These are phyloP conservation scores for Leishmania turanica DNA, from an alignment of 208 protist genomes.

Conservation along the genomic window DNA sequence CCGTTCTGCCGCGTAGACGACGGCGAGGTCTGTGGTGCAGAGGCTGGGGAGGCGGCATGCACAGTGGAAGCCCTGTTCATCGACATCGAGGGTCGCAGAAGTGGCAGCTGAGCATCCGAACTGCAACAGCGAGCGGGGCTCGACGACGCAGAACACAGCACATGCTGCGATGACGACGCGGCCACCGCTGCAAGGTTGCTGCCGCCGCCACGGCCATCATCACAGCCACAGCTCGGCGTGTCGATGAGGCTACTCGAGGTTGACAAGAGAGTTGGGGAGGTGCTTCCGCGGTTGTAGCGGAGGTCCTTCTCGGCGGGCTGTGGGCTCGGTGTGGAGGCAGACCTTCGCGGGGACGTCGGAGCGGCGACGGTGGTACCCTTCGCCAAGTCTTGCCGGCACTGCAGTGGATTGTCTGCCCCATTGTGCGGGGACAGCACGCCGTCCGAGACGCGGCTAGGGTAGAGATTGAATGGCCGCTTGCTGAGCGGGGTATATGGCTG, in stretches of 20 bases:
- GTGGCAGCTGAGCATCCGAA: neutral
- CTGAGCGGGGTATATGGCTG: constrained; percentile 19
- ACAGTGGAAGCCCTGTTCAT: neutral
- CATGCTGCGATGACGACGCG: neutral
- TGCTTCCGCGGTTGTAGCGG: constrained; percentile 5
- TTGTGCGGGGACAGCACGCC: neutral
- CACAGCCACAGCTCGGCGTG: neutral
- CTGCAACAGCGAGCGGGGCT: neutral
- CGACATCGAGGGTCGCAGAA: neutral
- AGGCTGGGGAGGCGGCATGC: neutral
- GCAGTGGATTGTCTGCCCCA: neutral
- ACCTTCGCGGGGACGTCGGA: neutral
- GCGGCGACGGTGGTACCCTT: neutral
- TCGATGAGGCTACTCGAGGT: constrained; percentile 7
- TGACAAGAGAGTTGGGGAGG: constrained; percentile 12
- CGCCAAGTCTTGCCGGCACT: neutral
- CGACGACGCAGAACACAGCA: neutral
- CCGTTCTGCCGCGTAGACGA: neutral
- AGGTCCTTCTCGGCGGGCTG: neutral
- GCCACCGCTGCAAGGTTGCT: constrained; percentile 10
- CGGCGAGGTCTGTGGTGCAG: constrained; percentile 2
- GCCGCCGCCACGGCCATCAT: neutral
- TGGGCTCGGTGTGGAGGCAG: neutral
- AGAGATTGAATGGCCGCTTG: constrained; percentile 14
- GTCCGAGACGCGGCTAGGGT: neutral